phyloP scores from a whole-genome alignment of 306 rosid species.

The Calophaca sinica region DNA sequence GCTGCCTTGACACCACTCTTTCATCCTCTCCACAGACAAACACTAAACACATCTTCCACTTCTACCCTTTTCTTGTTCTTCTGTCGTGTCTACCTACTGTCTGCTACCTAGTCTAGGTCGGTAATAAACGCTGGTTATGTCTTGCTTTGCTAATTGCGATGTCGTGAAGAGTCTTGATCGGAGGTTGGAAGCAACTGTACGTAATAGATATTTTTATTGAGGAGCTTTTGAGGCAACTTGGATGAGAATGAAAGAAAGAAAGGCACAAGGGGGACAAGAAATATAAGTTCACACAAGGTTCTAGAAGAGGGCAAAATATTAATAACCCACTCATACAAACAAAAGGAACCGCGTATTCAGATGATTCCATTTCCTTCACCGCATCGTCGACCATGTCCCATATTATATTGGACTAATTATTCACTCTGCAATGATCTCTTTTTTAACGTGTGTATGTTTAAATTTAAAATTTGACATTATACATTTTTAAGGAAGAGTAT shows the following conservation, averaged over 20 bases:
- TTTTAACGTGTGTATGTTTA: no score
- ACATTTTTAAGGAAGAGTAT: no score
- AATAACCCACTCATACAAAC: neutral
- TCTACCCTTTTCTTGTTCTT: neutral
- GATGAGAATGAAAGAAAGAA: neutral
- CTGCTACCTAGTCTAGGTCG: neutral
- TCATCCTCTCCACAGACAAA: constrained; percentile 83
- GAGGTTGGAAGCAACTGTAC: neutral
- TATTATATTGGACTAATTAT: no score
- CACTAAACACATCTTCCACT: constrained; percentile 76
- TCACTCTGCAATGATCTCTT: no score
- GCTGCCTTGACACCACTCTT: constrained; percentile 68
- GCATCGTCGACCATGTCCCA: neutral
- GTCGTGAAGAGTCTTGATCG: neutral
- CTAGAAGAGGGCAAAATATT: neutral
- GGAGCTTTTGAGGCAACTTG: neutral
- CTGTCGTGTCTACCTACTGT: neutral
- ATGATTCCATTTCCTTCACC: constrained; percentile 2
- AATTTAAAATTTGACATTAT: no score
- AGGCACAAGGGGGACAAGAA: neutral
- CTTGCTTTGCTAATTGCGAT: neutral
- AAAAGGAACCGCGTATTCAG: neutral
- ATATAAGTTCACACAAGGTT: neutral
- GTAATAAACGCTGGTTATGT: neutral
- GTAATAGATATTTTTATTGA: neutral